Percentiles rank a stretch among this genome's conserved stretches.
phyloP scores from a whole-genome alignment of 345 rosid genomes.

The Hibiscus trionum region DNA sequence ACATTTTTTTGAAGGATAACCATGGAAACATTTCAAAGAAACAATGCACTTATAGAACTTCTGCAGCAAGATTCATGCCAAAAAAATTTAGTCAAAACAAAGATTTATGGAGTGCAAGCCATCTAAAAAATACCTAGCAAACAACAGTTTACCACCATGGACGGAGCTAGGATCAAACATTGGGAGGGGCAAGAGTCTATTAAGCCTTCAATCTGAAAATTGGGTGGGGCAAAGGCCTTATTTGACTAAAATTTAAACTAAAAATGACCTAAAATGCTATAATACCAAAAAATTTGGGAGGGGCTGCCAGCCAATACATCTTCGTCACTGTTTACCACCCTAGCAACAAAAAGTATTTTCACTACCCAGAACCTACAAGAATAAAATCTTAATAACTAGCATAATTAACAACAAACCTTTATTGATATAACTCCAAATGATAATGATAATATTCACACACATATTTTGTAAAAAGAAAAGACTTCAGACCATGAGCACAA shows the following conservation, averaged over 20 bases:
- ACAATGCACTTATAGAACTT: background rate
- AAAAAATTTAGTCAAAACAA: background rate
- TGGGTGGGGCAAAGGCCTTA: no score
- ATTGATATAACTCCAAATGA: background rate
- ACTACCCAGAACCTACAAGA: background rate
- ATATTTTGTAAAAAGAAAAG: background rate
- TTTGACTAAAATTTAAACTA: no score
- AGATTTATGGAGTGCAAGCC: background rate
- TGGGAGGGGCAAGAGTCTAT: no score
- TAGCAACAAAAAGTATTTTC: background rate
- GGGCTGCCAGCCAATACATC: no score
- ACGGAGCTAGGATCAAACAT: no score
- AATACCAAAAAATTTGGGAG: no score
- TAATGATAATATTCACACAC: background rate
- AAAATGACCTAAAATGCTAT: no score
- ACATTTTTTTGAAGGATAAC: background rate
- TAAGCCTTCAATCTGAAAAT: no score
- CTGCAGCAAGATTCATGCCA: background rate
- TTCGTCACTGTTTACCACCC: background rate
- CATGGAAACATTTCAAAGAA: constrained; percentile 3
- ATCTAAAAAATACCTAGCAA: background rate
- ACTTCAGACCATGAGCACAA: background rate
- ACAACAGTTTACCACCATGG: background rate
- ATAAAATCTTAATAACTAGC: constrained; percentile 4
- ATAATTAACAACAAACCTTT: background rate